Evolutionary conservation across 768 basidiomycete species (phyloP), one percentile per base, ranked within the genome.

Genomic region (Mycena vulgaris): DNA sequence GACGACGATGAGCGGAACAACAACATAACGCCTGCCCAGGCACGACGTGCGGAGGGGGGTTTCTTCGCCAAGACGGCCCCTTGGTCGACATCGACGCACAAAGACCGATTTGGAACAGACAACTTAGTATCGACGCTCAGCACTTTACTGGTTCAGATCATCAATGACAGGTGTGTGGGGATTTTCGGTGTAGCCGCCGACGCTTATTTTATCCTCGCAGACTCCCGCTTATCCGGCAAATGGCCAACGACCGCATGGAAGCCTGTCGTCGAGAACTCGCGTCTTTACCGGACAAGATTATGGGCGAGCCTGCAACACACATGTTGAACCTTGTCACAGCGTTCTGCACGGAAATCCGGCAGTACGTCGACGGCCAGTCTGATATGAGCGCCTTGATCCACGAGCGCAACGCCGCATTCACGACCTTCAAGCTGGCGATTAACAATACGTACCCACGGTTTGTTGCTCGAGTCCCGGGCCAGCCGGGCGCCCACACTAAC

Each of bases 21-120:
- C 27, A 74, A 75, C 9, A 79, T 84, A 17, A 77, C 79, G 1
- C 65, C 77, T 2, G 70, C 70, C 11, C 73, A 79, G 13, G 81
- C 84, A 3, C 79, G 86, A 23, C 69, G 63, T 21, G 58, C 63
- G 2, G 86, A 86, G 66, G 52, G 64, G 2, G 52, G 56, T 0
- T 87, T 83, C 63, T 87, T 87, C 70, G 35, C 57, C 2, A 71
- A 57, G 0, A 81, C 78, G 0, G 5, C 62, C 10, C 85, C 84
- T 1, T 88, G 86, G 86, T 73, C 72, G 1, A 68, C 49, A 10
- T 80, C 80, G 5, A 7, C 59, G 0, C 61, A 74, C 14, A 71
- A 70, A 35, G 31, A 73, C 19, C 77, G 83, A 1, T 82, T 86
- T 27, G 85, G 85, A 1, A 84, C 79, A 3, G 64, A 67, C 0